Percentiles rank a stretch among this genome's conserved stretches.
These are phyloP conservation scores for Basipetospora chlamydospora DNA, from an alignment of 2,329 filamentous ascomycete species.

Conservation along the genomic window DNA sequence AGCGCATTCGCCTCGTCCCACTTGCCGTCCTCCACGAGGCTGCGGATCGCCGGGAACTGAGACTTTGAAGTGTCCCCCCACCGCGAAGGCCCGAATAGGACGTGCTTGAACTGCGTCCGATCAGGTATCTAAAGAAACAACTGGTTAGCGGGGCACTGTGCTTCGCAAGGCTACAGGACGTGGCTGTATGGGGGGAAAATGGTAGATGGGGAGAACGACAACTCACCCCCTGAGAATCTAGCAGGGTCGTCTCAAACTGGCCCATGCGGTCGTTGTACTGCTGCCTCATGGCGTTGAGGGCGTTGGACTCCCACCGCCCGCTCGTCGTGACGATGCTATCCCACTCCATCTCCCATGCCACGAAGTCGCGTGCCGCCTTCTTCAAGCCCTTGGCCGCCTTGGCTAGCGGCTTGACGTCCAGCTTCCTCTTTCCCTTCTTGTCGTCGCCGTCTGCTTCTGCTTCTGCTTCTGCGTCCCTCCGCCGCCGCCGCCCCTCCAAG, in stretches of 20 bases:
- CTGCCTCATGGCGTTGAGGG: constrained; percentile 51
- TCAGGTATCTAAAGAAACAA: constrained; percentile 56
- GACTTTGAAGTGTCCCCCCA: constrained; percentile 57
- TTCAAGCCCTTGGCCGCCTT: constrained; percentile 34
- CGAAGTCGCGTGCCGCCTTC: constrained; percentile 47
- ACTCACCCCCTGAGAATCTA: constrained; percentile 75
- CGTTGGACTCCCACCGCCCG: constrained; percentile 62
- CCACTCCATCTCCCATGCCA: constrained; percentile 66
- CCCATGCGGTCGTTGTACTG: constrained; percentile 69
- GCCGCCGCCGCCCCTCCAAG: neutral
- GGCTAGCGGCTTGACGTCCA: constrained; percentile 23
- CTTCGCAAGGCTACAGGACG: no score
- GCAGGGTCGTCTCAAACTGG: constrained; percentile 65
- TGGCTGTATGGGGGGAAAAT: no score
- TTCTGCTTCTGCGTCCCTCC: no score
- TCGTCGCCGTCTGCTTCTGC: no score
- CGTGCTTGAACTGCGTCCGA: constrained; percentile 85
- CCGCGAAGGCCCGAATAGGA: constrained; percentile 70
- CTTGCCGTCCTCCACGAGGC: constrained; percentile 58
- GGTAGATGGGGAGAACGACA: constrained; percentile 3
- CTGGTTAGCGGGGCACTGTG: no score
- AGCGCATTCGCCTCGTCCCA: constrained; percentile 54
- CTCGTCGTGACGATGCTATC: constrained; percentile 53
- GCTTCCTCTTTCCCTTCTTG: constrained; percentile 13
- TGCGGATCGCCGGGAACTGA: constrained; percentile 71